phyloP scores from a whole-genome alignment of 2,329 filamentous ascomycete genomes.

The Trichophyton simii region DNA sequence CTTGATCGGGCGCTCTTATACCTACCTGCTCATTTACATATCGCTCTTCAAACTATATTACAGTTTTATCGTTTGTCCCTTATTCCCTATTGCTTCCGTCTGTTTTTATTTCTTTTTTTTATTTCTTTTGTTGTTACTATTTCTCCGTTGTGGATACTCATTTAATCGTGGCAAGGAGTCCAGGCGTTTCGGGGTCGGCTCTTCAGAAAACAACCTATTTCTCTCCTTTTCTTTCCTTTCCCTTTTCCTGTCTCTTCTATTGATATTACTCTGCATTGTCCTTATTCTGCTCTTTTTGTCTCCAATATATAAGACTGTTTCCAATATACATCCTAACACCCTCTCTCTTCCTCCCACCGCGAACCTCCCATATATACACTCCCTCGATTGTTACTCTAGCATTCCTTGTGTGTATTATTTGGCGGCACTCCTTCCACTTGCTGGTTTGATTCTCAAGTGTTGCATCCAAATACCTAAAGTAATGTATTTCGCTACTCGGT shows the following conservation, averaged over 20 bases:
- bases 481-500: neutral
- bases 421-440: neutral
- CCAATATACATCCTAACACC: neutral
- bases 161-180: conserved; percentile 1
- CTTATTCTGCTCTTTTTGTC: neutral
- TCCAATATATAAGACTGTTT: conserved; percentile 1
- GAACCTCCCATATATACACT: conserved; percentile 8
- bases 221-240: neutral
- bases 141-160: neutral
- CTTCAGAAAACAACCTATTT: conserved; percentile 4
- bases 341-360: neutral
- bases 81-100: neutral
- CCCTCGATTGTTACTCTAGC: neutral
- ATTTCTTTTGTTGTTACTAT: neutral
- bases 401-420: neutral
- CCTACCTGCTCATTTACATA: neutral
- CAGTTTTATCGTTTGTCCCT: neutral
- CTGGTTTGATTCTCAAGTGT: neutral
- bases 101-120: neutral
- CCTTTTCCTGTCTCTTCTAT: neutral
- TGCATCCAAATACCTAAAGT: conserved; percentile 2
- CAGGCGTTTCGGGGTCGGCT: neutral
- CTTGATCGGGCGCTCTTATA: neutral
- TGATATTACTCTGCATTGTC: neutral
- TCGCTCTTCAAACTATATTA: neutral